Percentiles rank a stretch among this genome's conserved stretches.
phyloP scores from a whole-genome alignment of 805 yeast genomes.

The Ogataea parapolymorpha region DNA sequence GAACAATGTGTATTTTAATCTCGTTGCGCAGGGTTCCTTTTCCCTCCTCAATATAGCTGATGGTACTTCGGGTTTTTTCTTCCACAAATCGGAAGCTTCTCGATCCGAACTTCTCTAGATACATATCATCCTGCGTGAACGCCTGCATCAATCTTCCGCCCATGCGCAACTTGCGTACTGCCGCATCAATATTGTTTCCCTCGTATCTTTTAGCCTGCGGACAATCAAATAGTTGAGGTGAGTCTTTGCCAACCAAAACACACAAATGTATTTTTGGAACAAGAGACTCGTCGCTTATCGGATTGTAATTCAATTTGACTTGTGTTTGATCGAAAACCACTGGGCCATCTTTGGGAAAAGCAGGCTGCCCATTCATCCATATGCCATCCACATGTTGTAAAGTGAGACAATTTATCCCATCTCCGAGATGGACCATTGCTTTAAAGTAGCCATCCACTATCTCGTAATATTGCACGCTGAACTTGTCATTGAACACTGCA shows the following conservation, averaged over 20 bases:
- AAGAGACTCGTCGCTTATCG: constrained; percentile 33
- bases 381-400: constrained; percentile 46
- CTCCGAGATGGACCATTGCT: constrained; percentile 56
- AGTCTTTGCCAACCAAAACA: constrained; percentile 70
- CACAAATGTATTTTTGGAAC: constrained; percentile 80
- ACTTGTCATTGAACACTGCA: constrained; percentile 41
- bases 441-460: constrained; percentile 71
- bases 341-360: constrained; percentile 15
- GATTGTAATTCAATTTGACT: constrained; percentile 43
- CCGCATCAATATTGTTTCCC: constrained; percentile 62
- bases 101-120: constrained; percentile 69
- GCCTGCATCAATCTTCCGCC: constrained; percentile 90
- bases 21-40: constrained; percentile 38
- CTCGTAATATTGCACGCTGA: constrained; percentile 72
- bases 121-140: constrained; percentile 86
- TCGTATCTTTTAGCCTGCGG: constrained; percentile 52
- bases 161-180: constrained; percentile 67
- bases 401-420: constrained; percentile 59
- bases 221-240: constrained; percentile 66
- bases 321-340: constrained; percentile 15
- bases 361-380: constrained; percentile 34
- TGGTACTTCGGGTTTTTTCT: constrained; percentile 52
- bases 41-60: constrained; percentile 40
- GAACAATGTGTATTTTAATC: constrained; percentile 75
- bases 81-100: constrained; percentile 75